Conservation (phyloP, 2,329 filamentous ascomycete species). For the Claviceps fusiformis region DNA sequence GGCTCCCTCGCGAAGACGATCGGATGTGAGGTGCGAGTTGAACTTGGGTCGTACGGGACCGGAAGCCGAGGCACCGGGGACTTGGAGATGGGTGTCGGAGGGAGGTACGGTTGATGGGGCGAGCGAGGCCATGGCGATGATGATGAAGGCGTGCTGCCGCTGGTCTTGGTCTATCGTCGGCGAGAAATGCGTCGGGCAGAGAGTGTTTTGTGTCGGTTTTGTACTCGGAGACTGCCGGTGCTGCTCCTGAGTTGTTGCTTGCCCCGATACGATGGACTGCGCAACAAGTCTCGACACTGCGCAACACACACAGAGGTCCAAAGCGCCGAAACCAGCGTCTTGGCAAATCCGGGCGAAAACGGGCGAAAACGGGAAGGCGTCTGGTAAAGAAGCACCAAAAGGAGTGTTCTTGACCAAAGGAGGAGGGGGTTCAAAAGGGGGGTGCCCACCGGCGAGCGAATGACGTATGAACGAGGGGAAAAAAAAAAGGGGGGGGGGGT, state of each 20-base stretch:
- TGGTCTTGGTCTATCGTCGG: neutral
- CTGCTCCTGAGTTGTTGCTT: too few relatives aligned
- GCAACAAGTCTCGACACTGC: neutral
- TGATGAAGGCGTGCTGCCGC: neutral
- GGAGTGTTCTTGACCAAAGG: too few relatives aligned
- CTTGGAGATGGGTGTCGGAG: constrained; percentile 1
- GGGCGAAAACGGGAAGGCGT: neutral
- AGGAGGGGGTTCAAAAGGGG: too few relatives aligned
- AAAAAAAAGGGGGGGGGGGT: too few relatives aligned
- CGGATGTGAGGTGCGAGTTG: constrained; percentile 35
- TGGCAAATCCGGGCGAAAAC: neutral
- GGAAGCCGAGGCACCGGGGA: neutral
- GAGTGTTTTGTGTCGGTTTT: too few relatives aligned
- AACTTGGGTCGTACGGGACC: constrained; percentile 30
- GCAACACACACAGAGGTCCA: neutral
- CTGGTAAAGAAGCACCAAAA: neutral
- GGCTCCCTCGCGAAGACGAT: constrained; percentile 37
- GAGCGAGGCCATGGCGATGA: constrained; percentile 1
- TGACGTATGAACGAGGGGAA: too few relatives aligned
- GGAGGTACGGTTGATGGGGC: neutral
- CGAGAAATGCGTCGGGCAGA: too few relatives aligned
- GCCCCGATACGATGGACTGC: too few relatives aligned
- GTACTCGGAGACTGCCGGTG: too few relatives aligned
- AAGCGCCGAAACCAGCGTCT: neutral
- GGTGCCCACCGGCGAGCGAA: too few relatives aligned